Evolutionary conservation across 192 early-diverging fungal genomes (phyloP), one percentile per base, ranked within the genome.

Genomic region (Rhizophlyctis rosea): DNA sequence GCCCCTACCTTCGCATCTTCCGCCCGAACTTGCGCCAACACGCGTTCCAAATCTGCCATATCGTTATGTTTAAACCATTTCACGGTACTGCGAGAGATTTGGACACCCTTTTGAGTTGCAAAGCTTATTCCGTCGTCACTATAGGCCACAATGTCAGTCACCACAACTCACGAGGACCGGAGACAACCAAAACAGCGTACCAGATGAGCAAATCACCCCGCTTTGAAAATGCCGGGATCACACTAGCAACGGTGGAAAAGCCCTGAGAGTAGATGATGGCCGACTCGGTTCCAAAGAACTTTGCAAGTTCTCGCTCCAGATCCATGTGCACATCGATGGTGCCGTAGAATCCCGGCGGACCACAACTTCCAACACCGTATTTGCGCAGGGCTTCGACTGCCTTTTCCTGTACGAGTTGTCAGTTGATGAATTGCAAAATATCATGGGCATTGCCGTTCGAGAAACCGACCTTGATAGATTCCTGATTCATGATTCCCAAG

Each of bases 61-160:
- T 98, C 93, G 71, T 98, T 96, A 79, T 98, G 96, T 65, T 95
- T 95, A 71, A 85, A 98, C 77, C 81, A 95, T 62, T 87, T 86
- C 53, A 98, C 84, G 68, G 80, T 88, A 57, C 90, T 92, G 39
- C 96, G 81, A n/a, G 94, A 93, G 47, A 96, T 89, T 62, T 86
- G 82, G 14, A 91, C 81, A 24, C 92, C 94, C 67, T 94, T 93
- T 61, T 95, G 91, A 50, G 95, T 78, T 1, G 92, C 81, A 80
- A 96, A 93, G 67, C 79, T 89, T 62, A 90, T 84, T 47, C 85
- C 90, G 30, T 94, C 91, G 67, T 98, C 96, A 57, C 92, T 92
- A 55, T 11, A 25, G 50, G 7, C 25, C 50, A 5, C 7, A 9
- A 14, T 52, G 50, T 27, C 25, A 3, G 44, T n/a, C 5, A 48